Percentiles rank a stretch among this genome's conserved stretches.
Evolutionary conservation across 164 flowering plant genomes (phyloP).

Genomic region (Aristolochia californica): DNA sequence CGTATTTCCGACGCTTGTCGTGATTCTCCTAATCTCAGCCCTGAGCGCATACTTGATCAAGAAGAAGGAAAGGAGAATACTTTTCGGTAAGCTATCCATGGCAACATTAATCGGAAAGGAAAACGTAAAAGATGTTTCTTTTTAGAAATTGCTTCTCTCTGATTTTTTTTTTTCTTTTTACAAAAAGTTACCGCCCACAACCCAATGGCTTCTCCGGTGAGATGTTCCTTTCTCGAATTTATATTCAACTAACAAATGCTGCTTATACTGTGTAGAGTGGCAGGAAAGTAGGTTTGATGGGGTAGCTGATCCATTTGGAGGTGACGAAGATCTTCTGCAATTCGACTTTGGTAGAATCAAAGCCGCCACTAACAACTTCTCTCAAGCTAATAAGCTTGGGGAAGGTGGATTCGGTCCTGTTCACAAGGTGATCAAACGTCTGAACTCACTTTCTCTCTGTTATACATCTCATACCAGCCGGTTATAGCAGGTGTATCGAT

Average conservation of each 20-base stretch:
- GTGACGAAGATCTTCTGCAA: neutral
- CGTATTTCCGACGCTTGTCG: neutral
- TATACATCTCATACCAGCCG: too few species aligned
- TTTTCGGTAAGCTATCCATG: neutral
- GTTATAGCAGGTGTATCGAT: too few species aligned
- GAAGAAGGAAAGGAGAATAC: neutral
- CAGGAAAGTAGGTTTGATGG: neutral
- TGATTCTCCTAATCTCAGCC: neutral
- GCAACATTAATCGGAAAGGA: too few species aligned
- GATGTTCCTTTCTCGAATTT: neutral
- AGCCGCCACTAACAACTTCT: conserved; percentile 4
- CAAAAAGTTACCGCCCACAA: too few species aligned
- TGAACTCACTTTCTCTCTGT: neutral
- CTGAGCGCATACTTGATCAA: conserved; percentile 1
- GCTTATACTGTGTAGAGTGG: neutral
- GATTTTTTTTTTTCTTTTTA: too few species aligned
- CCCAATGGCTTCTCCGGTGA: neutral
- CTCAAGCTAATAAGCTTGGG: neutral
- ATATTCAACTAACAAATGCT: neutral
- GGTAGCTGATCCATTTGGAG: neutral
- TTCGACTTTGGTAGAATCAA: neutral
- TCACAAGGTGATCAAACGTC: conserved; percentile 2
- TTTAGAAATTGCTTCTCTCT: too few species aligned
- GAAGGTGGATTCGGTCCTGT: conserved; percentile 8
- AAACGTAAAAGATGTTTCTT: too few species aligned